Evolutionary conservation across 129 eudicot species (phyloP), one percentile per base, ranked within the genome.

Genomic region (Tanacetum coccineum): DNA sequence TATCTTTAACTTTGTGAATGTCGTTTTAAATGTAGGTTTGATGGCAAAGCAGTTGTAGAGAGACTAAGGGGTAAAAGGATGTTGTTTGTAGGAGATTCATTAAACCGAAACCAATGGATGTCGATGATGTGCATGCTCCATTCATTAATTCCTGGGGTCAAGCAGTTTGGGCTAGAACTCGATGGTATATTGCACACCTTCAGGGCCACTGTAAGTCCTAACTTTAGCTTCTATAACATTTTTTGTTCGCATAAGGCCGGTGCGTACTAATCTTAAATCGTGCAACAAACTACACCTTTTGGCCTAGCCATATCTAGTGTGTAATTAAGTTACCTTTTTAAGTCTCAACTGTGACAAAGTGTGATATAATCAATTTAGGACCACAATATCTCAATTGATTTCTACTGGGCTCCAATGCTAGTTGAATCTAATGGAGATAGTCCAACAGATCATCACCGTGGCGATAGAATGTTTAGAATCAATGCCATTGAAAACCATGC

Each of bases 41-140:
- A 80, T 57, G 83, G 83, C 60, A 81, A 78, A 40, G 79, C 77
- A 62, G 45, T 87, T 17, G 63, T 83, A 40, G 84, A 83, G 85
- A 78, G 61, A 62, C 53, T 87, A 45, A 87, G 74, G 76, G 78
- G 76, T 32, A 86, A 78, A 66, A 83, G 89, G 71, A 42, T 86
- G 32, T 72, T 86, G 50, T 87, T 77, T 50, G 89, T 87, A 6
- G 94, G 94, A 4, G 89, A 87, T 71, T 87, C 94, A 0, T 18
- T 87, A 26, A 83, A 81, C 73, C 70, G 94, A 68, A 81, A 81
- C 14, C 94, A 87, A 64, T 87, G 89, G 89, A 80, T 69, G 9
- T 87, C 94, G 0, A 80, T 87, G 89, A 80, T 87, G 9, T 87
- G 89, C 66, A 62, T 87, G 22, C 66, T 83, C 20, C 82, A 83